Percentiles rank a stretch among this genome's conserved stretches.
Evolutionary conservation across 2,329 filamentous ascomycete genomes (phyloP).

Genomic region (Metarhizium guizhouense): DNA sequence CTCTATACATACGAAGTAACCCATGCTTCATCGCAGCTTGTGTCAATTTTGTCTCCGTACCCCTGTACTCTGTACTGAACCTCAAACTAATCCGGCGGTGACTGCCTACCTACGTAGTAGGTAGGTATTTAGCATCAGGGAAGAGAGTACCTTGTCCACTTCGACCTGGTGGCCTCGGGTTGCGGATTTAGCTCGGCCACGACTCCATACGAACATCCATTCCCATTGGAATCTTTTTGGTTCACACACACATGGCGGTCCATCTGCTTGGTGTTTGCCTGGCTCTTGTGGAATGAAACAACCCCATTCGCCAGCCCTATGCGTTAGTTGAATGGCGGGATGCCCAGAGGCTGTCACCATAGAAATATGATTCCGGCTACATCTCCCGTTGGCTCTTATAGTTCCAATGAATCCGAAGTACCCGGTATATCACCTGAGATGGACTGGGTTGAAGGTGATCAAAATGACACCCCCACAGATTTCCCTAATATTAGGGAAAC

Average conservation of each 20-base stretch:
- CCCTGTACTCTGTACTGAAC: not conserved
- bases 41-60: not conserved
- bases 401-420: slow-evolving; percentile 6
- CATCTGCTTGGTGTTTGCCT: not conserved
- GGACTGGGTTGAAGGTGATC: not conserved
- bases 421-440: slow-evolving; percentile 2
- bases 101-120: not conserved
- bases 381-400: not conserved
- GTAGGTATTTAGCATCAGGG: not conserved
- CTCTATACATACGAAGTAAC: no score
- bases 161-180: not conserved
- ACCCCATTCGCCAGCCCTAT: not conserved
- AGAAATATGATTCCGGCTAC: slow-evolving; percentile 5
- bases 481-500: slow-evolving; percentile 10
- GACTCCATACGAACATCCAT: not conserved
- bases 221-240: not conserved
- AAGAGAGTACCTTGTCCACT: not conserved
- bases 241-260: not conserved
- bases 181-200: not conserved
- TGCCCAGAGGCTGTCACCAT: not conserved
- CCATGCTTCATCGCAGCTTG: not conserved
- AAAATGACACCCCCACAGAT: slow-evolving; percentile 1
- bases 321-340: not conserved
- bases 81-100: not conserved
- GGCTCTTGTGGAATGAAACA: not conserved